Evolutionary conservation across 345 rosid species (phyloP).

Genomic region (Schrenkiella parvula): DNA sequence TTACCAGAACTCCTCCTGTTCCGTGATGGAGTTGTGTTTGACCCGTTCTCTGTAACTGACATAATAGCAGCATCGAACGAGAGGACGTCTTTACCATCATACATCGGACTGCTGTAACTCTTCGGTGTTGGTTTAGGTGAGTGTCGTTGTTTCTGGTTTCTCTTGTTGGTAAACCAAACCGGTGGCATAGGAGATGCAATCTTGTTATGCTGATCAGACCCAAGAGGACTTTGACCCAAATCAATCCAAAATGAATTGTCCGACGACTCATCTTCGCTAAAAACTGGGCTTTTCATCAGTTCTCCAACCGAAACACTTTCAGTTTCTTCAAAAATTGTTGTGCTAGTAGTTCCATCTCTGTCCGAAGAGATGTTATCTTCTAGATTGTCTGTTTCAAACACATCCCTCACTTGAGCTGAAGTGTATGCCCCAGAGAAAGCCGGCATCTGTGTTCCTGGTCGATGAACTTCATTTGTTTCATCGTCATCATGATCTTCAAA

Average conservation of each 20-base stretch:
- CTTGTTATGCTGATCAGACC: conserved; percentile 57
- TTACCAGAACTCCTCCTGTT: conserved; percentile 27
- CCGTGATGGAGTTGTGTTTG: conserved; percentile 35
- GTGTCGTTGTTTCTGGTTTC: conserved; percentile 47
- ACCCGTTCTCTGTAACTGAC: conserved; percentile 50
- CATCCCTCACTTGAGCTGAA: conserved; percentile 87
- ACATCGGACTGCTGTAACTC: conserved; percentile 68
- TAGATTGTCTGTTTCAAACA: conserved; percentile 76
- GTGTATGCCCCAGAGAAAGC: conserved; percentile 94
- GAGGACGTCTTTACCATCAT: conserved; percentile 56
- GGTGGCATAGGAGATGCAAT: conserved; percentile 72
- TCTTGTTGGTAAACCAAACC: conserved; percentile 63
- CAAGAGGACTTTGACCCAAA: conserved; percentile 93
- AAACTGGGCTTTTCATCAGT: conserved; percentile 90
- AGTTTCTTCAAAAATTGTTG: conserved; percentile 83
- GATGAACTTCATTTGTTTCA: conserved; percentile 44
- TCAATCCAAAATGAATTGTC: conserved; percentile 95
- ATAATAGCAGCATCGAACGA: conserved; percentile 82
- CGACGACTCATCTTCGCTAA: conserved; percentile 94
- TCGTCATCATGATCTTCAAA: conserved; percentile 51
- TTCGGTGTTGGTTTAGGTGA: conserved; percentile 43
- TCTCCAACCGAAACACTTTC: conserved; percentile 92
- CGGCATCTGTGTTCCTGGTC: conserved; percentile 63
- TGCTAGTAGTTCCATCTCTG: conserved; percentile 71
- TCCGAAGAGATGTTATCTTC: conserved; percentile 74